phyloP scores from a whole-genome alignment of 1,139 yeast species.

The Kodamaea plutei region DNA sequence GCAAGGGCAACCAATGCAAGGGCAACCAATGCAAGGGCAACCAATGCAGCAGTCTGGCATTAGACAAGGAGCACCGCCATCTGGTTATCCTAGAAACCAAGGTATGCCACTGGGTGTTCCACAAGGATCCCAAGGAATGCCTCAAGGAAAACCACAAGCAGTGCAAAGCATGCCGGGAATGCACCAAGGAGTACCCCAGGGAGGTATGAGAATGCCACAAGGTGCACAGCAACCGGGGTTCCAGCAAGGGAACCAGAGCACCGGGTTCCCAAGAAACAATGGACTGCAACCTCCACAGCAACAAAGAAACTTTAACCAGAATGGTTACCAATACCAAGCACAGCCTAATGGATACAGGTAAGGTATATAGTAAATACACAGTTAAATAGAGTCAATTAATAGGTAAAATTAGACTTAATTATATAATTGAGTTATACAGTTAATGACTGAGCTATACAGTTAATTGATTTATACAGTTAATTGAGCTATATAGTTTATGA shows the following conservation, averaged over 20 bases:
- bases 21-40: constrained; percentile 1
- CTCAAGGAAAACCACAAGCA: constrained; percentile 3
- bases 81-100: neutral
- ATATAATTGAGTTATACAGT: no score
- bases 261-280: constrained; percentile 9
- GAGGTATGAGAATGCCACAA: neutral
- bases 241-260: constrained; percentile 1
- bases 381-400: no score
- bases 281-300: no score
- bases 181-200: constrained; percentile 3
- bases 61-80: constrained; percentile 2
- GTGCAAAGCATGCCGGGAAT: neutral
- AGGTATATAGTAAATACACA: constrained; percentile 1
- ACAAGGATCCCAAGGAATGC: constrained; percentile 3
- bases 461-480: neutral
- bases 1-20: neutral
- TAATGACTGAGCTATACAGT: no score
- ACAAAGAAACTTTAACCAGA: constrained; percentile 6
- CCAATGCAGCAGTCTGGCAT: constrained; percentile 3
- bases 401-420: no score
- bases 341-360: constrained; percentile 7
- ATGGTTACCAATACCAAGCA: constrained; percentile 8
- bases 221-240: neutral
- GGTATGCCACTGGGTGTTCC: constrained; percentile 2
- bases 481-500: neutral